Evolutionary conservation across 2,329 filamentous ascomycete species (phyloP).

Genomic region (Xylaria hypoxylon): DNA sequence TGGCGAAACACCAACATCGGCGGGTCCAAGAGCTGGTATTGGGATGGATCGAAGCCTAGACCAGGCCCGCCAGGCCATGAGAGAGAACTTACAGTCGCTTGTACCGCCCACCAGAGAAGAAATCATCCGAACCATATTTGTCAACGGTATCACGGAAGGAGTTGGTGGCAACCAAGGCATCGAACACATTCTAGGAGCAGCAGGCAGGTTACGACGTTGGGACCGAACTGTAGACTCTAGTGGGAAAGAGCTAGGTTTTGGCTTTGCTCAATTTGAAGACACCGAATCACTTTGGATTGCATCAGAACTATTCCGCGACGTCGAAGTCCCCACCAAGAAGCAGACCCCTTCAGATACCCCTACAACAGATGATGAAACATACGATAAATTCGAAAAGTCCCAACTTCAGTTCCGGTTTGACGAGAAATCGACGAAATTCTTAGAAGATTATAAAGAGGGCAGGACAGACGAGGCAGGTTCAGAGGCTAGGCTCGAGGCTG

Average conservation of each 20-base stretch:
- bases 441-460: conserved; percentile 81
- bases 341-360: conserved; percentile 66
- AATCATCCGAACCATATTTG: conserved; percentile 89
- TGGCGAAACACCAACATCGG: conserved; percentile 55
- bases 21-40: conserved; percentile 59
- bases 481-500: conserved; percentile 76
- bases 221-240: conserved; percentile 77
- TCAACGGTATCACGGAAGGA: conserved; percentile 86
- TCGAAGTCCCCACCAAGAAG: conserved; percentile 84
- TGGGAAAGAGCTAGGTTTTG: conserved; percentile 83
- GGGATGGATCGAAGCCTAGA: conserved; percentile 76
- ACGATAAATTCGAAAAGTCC: conserved; percentile 73
- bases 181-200: conserved; percentile 80
- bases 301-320: conserved; percentile 83
- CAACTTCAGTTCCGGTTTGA: conserved; percentile 82
- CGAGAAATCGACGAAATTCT: conserved; percentile 82
- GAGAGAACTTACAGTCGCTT: conserved; percentile 77
- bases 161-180: conserved; percentile 81
- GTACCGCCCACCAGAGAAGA: conserved; percentile 90
- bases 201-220: conserved; percentile 86
- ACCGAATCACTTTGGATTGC: conserved; percentile 87
- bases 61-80: conserved; percentile 72
- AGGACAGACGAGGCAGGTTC: conserved; percentile 72
- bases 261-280: conserved; percentile 96
- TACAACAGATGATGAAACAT: conserved; percentile 58